These are phyloP conservation scores for Paraphaeosphaeria minitans DNA, from an alignment of 2,329 filamentous ascomycete species.

Conservation along the genomic window DNA sequence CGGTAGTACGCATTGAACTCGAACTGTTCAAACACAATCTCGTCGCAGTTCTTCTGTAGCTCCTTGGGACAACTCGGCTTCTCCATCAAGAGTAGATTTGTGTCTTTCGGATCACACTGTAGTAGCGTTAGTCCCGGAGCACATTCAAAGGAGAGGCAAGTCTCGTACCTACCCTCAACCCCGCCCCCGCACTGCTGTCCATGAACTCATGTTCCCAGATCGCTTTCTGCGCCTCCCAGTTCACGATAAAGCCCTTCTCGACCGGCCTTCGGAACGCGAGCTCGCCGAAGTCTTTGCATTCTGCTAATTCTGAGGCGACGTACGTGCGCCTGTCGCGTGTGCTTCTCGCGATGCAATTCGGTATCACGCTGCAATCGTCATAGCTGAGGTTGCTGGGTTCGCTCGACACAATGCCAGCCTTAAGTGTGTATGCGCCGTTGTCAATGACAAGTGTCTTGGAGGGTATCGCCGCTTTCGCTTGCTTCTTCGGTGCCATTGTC, in stretches of 20 bases:
- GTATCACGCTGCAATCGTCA: constrained; percentile 68
- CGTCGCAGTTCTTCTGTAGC: constrained; percentile 88
- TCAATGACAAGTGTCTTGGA: constrained; percentile 79
- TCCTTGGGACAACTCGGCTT: constrained; percentile 80
- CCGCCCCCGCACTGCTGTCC: constrained; percentile 70
- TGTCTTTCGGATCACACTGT: constrained; percentile 75
- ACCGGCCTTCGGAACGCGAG: constrained; percentile 85
- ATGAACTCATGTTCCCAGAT: constrained; percentile 94
- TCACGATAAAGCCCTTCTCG: constrained; percentile 93
- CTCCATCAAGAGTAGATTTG: constrained; percentile 84
- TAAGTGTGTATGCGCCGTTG: constrained; percentile 90
- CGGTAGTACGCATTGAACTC: constrained; percentile 87
- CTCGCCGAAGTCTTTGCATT: constrained; percentile 88
- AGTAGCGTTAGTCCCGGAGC: constrained; percentile 6
- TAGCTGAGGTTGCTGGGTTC: constrained; percentile 37
- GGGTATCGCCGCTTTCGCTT: constrained; percentile 25
- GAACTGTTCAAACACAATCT: constrained; percentile 97
- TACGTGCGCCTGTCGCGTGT: constrained; percentile 80
- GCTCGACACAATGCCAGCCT: constrained; percentile 72
- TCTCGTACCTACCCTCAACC: constrained; percentile 54
- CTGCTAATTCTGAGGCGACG: constrained; percentile 76
- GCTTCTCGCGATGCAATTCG: constrained; percentile 83
- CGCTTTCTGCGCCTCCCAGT: constrained; percentile 94
- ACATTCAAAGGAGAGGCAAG: not conserved
- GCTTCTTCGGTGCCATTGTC: constrained; percentile 41